Evolutionary conservation across 163 green algal species (phyloP).

Genomic region (Coccomyxa subellipsoidea): DNA sequence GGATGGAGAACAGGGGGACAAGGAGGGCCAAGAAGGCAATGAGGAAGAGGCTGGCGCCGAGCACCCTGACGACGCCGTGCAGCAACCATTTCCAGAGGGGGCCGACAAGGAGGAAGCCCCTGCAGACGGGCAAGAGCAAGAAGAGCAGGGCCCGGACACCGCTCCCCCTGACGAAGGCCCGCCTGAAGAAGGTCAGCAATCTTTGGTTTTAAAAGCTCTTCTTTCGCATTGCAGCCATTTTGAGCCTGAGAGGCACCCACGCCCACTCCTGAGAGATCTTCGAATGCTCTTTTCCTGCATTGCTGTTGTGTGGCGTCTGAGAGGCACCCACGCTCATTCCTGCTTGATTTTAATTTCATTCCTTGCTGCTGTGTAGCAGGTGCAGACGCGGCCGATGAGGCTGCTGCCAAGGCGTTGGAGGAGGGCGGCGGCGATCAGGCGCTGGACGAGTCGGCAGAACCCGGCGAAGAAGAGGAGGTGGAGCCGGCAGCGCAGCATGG

Average conservation of each 20-base stretch:
- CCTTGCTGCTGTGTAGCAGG: not conserved
- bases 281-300: too few relatives aligned
- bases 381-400: constrained; percentile 6
- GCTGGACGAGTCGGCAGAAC: constrained; percentile 8
- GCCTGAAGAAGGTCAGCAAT: constrained; percentile 7
- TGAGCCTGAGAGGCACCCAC: too few relatives aligned
- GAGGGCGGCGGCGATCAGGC: constrained; percentile 1
- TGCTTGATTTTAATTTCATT: too few relatives aligned
- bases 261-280: too few relatives aligned
- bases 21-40: constrained; percentile 20
- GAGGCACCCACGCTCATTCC: too few relatives aligned
- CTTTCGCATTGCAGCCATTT: too few relatives aligned
- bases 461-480: constrained; percentile 24
- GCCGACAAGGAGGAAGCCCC: not conserved
- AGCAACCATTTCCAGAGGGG: not conserved
- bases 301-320: too few relatives aligned
- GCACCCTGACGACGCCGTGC: constrained; percentile 5
- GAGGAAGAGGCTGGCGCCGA: constrained; percentile 17
- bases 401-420: constrained; percentile 7
- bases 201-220: not conserved
- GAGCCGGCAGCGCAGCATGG: constrained; percentile 5
- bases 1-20: constrained; percentile 42
- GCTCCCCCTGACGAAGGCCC: constrained; percentile 25
- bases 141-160: not conserved
- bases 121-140: constrained; percentile 7